Evolutionary conservation across 257 asterid genomes (phyloP), one percentile per base, ranked within the genome.

Genomic region (Orobanche coerulescens): DNA sequence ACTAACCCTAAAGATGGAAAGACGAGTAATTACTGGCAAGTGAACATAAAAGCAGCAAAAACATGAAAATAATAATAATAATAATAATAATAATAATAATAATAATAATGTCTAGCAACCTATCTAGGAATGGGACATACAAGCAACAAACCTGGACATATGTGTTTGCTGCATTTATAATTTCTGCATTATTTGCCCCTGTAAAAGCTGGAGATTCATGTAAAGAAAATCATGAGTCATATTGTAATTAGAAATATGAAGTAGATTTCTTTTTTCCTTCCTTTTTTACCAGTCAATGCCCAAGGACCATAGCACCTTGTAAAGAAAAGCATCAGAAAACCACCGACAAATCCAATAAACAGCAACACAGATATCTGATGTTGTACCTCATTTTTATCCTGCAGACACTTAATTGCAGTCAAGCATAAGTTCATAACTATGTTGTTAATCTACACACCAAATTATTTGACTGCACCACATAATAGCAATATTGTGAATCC

Each of bases 341-440:
- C 98, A 72, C 90, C 48, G 51, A 82, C 80, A 71, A 92, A 67
- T 47, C 95, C 98, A 82, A 92, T 82, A 73, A 77, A 84, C 62
- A 88, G 83, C 87, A 92, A 76, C 39, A 74, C 63, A 34, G 98
- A 92, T 75, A 92, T 92, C 70, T 92, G 94, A 81, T 84, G 98
- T 68, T 92, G 98, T 73, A 88, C 95, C 68, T 78, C 94, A 50
- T 60, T 61, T 77, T 82, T 81, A 72, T 88, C 92, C 98, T 92
- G 85, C 70, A 55, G n/a, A 46, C 73, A 71, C 66, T 62, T 15
- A 69, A 64, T 54, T 20, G 62, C 53, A 65, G 20, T 16, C 57
- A 37, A 36, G 42, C 13, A 36, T 36, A 5, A 36, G 42, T 36
- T 18, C 19, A 56, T 34, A 62, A 65, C 68, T 50, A 16, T 61